Evolutionary conservation across 2,329 filamentous ascomycete genomes (phyloP), one percentile per base, ranked within the genome.

Genomic region (Penicillium sp.): DNA sequence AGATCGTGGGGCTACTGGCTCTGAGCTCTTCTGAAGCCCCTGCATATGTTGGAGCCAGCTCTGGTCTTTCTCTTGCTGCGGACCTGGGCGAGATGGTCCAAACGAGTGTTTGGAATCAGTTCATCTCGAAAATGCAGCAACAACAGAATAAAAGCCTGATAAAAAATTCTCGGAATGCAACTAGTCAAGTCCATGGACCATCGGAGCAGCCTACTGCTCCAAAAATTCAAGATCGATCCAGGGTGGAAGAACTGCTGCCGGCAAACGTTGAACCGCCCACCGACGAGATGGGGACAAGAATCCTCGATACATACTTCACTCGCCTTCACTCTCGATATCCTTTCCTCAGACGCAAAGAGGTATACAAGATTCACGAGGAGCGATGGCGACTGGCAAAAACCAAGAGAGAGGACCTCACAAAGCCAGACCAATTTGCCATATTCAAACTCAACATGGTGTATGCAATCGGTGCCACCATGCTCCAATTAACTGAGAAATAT

Each of bases 21-120:
- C 66, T 79, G 31, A 79, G 76, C 48, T 66, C 68, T 1, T 66
- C 66, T 5, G 78, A 79, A 54, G 76, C 79, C 6, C 76, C 77
- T 14, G 77, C 78, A 22, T 81, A 82, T 58, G 74, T 81, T 22
- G 78, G 78, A 22, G 75, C 77, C 8, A 80, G 78, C 18, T 80
- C 78, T 10, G 79, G 79, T 8, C 71, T 81, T 31, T 75, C 77
- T 13, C 61, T 82, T 42, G 79, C 79, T 5, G 70, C 77, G 8
- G 78, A 81, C 56, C 68, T 82, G 7, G 78, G 79, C 21, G 77
- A 80, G 47, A 81, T 82, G 77, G 79, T 81, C 8, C 79, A 81
- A 59, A 77, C 78, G 0, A 81, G 79, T 16, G 78, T 81, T 1
- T 81, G 79, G 79, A 80, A 80, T 45, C 81, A 81, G 56, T 76